phyloP scores from a whole-genome alignment of 768 basidiomycete species.

The Mycena kentingensis region DNA sequence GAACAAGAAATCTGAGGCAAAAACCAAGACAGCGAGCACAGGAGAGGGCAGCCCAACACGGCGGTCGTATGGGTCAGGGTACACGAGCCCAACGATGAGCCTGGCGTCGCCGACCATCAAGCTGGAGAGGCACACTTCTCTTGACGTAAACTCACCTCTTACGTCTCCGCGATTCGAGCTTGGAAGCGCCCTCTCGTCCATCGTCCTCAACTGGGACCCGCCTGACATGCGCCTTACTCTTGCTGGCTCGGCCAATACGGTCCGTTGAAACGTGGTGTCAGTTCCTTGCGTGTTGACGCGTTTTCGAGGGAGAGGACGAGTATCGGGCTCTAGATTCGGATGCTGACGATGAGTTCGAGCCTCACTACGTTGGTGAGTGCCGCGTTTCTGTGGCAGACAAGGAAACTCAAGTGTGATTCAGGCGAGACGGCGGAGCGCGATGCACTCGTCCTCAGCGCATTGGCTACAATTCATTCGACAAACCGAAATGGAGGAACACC shows the following conservation, averaged over 20 bases:
- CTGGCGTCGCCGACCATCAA: constrained; percentile 16
- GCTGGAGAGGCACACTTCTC: constrained; percentile 21
- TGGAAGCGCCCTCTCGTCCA: constrained; percentile 21
- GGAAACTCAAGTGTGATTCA: too few relatives aligned
- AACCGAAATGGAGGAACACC: constrained; percentile 16
- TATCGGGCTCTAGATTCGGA: constrained; percentile 20
- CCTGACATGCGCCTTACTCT: not conserved
- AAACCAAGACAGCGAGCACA: constrained; percentile 11
- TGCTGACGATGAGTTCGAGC: constrained; percentile 22
- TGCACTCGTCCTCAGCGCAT: constrained; percentile 17
- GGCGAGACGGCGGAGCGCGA: constrained; percentile 21
- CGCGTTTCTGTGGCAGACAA: too few relatives aligned
- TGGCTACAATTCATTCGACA: constrained; percentile 17
- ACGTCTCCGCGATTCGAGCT: constrained; percentile 20
- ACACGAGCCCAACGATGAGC: constrained; percentile 17
- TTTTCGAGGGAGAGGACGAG: constrained; percentile 13
- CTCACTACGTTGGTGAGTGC: constrained; percentile 23
- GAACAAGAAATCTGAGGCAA: constrained; percentile 20
- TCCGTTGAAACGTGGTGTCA: not conserved
- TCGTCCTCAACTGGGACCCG: constrained; percentile 21
- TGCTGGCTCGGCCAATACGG: not conserved
- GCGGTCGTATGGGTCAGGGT: constrained; percentile 14
- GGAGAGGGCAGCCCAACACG: constrained; percentile 14
- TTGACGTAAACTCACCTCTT: constrained; percentile 22
- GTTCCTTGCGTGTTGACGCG: not conserved